These are phyloP conservation scores for Dactylellina cionopaga DNA, from an alignment of 2,329 filamentous ascomycete species.

Conservation along the genomic window DNA sequence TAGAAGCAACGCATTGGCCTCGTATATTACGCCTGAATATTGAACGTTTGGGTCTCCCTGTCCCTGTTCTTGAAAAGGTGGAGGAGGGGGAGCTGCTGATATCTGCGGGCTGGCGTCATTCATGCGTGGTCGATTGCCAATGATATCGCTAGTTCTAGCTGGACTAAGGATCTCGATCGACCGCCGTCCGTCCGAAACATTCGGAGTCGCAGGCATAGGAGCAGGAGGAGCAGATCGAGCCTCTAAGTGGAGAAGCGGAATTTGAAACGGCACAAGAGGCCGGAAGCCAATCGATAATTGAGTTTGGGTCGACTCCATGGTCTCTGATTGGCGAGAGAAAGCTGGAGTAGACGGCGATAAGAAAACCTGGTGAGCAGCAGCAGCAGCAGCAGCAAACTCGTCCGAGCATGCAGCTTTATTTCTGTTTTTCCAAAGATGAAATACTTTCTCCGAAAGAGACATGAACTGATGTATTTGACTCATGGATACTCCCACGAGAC, in stretches of 20 bases:
- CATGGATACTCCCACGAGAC: slow-evolving; percentile 23
- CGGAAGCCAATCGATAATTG: too few relatives aligned
- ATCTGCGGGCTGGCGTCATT: slow-evolving; percentile 1
- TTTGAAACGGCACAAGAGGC: too few relatives aligned
- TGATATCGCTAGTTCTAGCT: not conserved
- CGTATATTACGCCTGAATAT: not conserved
- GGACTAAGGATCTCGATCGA: slow-evolving; percentile 4
- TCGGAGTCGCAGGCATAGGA: not conserved
- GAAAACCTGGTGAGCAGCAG: too few relatives aligned
- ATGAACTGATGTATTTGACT: slow-evolving; percentile 35
- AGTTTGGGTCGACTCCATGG: too few relatives aligned
- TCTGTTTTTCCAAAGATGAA: slow-evolving; percentile 39
- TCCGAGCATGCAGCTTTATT: slow-evolving; percentile 28
- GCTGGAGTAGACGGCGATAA: too few relatives aligned
- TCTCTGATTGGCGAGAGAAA: too few relatives aligned
- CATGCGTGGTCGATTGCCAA: not conserved
- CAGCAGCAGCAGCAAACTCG: not conserved
- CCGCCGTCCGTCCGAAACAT: not conserved
- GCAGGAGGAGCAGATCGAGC: not conserved
- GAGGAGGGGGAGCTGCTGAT: not conserved
- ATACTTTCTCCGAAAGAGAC: slow-evolving; percentile 39
- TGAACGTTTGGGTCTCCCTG: not conserved
- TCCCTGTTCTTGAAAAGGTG: not conserved
- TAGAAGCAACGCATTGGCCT: slow-evolving; percentile 17
- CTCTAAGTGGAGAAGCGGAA: too few relatives aligned